phyloP scores from a whole-genome alignment of 306 rosid species.

The Pterocarpus macrocarpus region DNA sequence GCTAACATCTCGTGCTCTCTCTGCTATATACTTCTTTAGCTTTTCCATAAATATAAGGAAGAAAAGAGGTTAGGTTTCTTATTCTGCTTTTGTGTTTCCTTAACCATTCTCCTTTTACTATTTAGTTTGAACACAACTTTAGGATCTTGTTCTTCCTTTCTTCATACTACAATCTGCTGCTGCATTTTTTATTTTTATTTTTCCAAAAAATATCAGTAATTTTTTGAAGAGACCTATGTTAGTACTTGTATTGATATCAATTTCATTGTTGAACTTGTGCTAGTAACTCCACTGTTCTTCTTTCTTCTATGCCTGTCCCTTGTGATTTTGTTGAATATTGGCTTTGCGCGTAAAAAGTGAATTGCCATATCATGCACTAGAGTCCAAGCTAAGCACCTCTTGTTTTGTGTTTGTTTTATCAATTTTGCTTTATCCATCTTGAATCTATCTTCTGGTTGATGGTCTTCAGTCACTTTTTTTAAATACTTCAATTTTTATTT shows the following conservation, averaged over 20 bases:
- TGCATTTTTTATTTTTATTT: too few species aligned
- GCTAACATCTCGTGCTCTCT: conserved; percentile 51
- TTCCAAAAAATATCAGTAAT: conserved; percentile 32
- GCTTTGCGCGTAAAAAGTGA: too few species aligned
- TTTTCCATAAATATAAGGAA: conserved; percentile 62
- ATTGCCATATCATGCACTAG: too few species aligned
- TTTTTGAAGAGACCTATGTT: conserved; percentile 45
- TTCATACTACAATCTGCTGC: too few species aligned
- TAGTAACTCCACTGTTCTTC: conserved; percentile 28
- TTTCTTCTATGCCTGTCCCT: conserved; percentile 27
- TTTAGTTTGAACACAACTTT: conserved; percentile 41
- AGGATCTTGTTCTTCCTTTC: conserved; percentile 55
- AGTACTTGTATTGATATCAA: conserved; percentile 31
- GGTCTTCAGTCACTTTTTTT: too few species aligned
- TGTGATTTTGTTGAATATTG: too few species aligned
- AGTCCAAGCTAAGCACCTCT: too few species aligned
- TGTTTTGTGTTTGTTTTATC: too few species aligned
- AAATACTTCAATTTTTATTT: too few species aligned
- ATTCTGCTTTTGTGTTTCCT: conserved; percentile 55
- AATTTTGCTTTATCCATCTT: too few species aligned
- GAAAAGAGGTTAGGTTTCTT: conserved; percentile 46
- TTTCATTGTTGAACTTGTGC: conserved; percentile 37
- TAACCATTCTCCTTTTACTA: conserved; percentile 32
- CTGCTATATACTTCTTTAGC: conserved; percentile 61
- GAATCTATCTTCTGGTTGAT: too few species aligned